These are phyloP conservation scores for Closterium sp. DNA, from an alignment of 139 green algal genomes.

Conservation along the genomic window DNA sequence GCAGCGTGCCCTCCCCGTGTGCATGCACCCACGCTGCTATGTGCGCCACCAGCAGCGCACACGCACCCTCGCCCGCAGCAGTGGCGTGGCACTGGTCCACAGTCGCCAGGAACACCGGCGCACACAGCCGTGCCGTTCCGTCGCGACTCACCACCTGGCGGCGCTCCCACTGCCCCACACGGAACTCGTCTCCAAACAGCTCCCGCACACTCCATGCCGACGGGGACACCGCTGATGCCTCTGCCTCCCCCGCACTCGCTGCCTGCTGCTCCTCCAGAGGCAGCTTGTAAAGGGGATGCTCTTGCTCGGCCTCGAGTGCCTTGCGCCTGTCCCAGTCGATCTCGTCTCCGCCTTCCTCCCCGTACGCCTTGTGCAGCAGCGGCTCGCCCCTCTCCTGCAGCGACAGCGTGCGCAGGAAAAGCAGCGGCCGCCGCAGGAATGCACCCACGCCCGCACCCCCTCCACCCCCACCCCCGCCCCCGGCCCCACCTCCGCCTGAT, in stretches of 20 bases:
- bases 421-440: too few species aligned
- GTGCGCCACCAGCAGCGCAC: conserved; percentile 35
- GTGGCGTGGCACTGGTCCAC: conserved; percentile 42
- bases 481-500: background rate
- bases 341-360: conserved; percentile 38
- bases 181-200: conserved; percentile 33
- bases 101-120: conserved; percentile 34
- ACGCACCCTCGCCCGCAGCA: conserved; percentile 44
- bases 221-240: too few species aligned
- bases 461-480: background rate
- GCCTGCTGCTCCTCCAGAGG: background rate
- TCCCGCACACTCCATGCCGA: background rate
- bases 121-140: background rate
- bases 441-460: background rate
- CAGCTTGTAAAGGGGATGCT: conserved; percentile 23
- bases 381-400: background rate
- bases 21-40: conserved; percentile 44
- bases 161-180: conserved; percentile 27
- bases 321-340: conserved; percentile 43
- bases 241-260: too few species aligned
- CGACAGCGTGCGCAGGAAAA: too few species aligned
- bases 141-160: conserved; percentile 21
- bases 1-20: conserved; percentile 8
- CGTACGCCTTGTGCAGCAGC: conserved; percentile 36
- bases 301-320: conserved; percentile 10